A percentile compares a stretch with the other conserved stretches of the same genome.
phyloP scores from a whole-genome alignment of 2,329 filamentous ascomycete genomes.

The Curvularia verruculosa region DNA sequence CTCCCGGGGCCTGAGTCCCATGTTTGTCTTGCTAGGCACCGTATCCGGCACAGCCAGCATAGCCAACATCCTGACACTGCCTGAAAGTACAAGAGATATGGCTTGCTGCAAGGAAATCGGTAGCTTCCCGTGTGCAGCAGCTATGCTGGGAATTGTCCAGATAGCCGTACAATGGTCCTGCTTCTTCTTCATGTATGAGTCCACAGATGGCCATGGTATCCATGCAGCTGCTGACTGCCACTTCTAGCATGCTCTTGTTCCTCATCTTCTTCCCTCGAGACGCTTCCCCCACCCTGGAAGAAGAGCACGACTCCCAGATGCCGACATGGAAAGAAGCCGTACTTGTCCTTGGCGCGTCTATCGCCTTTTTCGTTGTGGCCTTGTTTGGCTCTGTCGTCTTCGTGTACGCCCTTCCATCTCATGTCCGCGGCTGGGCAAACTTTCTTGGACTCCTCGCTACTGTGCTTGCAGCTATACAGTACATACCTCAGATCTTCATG shows the following conservation, averaged over 20 bases:
- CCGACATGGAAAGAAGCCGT: slow-evolving; percentile 78
- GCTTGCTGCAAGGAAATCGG: slow-evolving; percentile 84
- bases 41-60: slow-evolving; percentile 88
- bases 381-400: slow-evolving; percentile 68
- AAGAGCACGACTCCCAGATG: slow-evolving; percentile 39
- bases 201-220: background rate
- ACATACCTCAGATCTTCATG: slow-evolving; percentile 92
- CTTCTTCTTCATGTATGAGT: slow-evolving; percentile 80
- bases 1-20: slow-evolving; percentile 93
- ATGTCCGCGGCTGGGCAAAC: slow-evolving; percentile 82
- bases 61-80: slow-evolving; percentile 88
- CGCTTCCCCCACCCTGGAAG: slow-evolving; percentile 29
- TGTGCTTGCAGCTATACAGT: slow-evolving; percentile 82
- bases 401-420: slow-evolving; percentile 67
- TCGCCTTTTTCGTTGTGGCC: slow-evolving; percentile 76
- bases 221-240: slow-evolving; percentile 15
- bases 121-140: slow-evolving; percentile 81
- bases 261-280: slow-evolving; percentile 79
- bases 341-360: slow-evolving; percentile 71
- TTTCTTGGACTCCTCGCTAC: slow-evolving; percentile 81
- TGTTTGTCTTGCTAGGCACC: slow-evolving; percentile 92
- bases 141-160: slow-evolving; percentile 86
- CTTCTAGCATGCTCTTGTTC: slow-evolving; percentile 86
- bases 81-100: slow-evolving; percentile 81
- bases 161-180: slow-evolving; percentile 91